phyloP scores from a whole-genome alignment of 768 basidiomycete genomes.

The Tulasnella sp. region DNA sequence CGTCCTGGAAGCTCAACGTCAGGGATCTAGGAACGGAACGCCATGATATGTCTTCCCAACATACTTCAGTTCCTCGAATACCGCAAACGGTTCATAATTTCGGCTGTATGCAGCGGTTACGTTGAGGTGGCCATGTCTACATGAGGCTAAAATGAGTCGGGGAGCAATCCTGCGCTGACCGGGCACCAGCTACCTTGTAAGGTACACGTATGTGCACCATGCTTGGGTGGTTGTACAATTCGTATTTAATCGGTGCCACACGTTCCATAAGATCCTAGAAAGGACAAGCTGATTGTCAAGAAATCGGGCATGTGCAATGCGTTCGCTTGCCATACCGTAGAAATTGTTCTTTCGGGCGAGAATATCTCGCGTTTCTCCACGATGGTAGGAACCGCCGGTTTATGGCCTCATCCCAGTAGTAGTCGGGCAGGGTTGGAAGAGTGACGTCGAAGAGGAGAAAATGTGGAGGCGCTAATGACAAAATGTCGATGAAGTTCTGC shows the following conservation, averaged over 20 bases:
- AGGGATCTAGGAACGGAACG: not conserved
- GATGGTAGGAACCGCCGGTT: slow-evolving; percentile 66
- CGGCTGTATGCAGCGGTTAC: slow-evolving; percentile 64
- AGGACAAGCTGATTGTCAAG: not conserved
- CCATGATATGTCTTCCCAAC: slow-evolving; percentile 30
- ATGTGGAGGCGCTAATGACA: slow-evolving; percentile 55
- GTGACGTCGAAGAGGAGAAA: slow-evolving; percentile 67
- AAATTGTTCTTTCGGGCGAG: slow-evolving; percentile 60
- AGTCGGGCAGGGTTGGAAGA: slow-evolving; percentile 58
- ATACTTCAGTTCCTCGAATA: slow-evolving; percentile 78
- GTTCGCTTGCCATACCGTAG: slow-evolving; percentile 47
- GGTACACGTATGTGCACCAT: slow-evolving; percentile 75
- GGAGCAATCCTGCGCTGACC: not conserved
- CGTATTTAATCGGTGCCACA: slow-evolving; percentile 64
- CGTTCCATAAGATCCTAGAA: slow-evolving; percentile 44
- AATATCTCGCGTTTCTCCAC: slow-evolving; percentile 67
- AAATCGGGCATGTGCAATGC: not conserved
- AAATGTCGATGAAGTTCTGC: slow-evolving; percentile 75
- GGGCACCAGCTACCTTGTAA: slow-evolving; percentile 34
- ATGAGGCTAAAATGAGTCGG: not conserved
- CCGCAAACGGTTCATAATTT: slow-evolving; percentile 56
- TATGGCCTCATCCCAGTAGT: slow-evolving; percentile 75
- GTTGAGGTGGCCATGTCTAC: slow-evolving; percentile 64
- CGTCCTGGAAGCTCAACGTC: slow-evolving; percentile 41
- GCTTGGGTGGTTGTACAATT: slow-evolving; percentile 75